Evolutionary conservation across 768 basidiomycete genomes (phyloP), one percentile per base, ranked within the genome.

Genomic region (Lactarius deliciosus): DNA sequence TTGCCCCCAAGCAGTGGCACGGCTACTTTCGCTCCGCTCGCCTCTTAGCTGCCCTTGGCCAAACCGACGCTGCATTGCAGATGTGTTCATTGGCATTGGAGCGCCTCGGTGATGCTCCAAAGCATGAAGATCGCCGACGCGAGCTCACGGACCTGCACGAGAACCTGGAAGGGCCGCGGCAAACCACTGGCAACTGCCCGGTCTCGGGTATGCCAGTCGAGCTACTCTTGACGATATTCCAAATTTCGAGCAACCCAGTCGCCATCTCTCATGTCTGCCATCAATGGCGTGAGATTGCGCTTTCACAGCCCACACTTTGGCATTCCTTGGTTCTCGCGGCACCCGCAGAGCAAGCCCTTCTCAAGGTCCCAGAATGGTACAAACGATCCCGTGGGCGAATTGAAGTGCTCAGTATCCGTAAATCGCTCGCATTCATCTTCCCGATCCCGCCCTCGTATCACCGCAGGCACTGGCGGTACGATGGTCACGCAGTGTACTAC

Each of bases 1-100:
- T 89, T 5, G 84, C 2, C 89, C 89, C 90, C 1, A 76, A 84
- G 11, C 82, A 82, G 54, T 89, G 88, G 87, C 90, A 92, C 75
- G 91, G 91, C 22, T 93, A 93, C 72, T 80, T 80, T 34, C 88
- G 91, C 47, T 85, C 90, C 8, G 86, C 91, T 47, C 86, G 87
- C 63, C 80, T 91, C 25, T 91, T 92, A 68, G 72, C 82, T 18
- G 75, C 78, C 28, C 76, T 81, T 2, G 76, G 77, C 64, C 90
- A 85, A 71, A 75, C 79, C 54, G 79, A 82, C 36, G 75, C 83
- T 54, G 82, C 88, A 0, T 67, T 81, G 61, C 82, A 77, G 57
- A 91, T 92, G 89, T 79, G 79, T 13, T 79, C 83, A 45, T 76
- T 85, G 65, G 89, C 89, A 1, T 72, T 90, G 43, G 76, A 81